Base-by-base conservation (phyloP, 2,329 filamentous ascomycete species). In the Elsinoe fawcettii region DNA sequence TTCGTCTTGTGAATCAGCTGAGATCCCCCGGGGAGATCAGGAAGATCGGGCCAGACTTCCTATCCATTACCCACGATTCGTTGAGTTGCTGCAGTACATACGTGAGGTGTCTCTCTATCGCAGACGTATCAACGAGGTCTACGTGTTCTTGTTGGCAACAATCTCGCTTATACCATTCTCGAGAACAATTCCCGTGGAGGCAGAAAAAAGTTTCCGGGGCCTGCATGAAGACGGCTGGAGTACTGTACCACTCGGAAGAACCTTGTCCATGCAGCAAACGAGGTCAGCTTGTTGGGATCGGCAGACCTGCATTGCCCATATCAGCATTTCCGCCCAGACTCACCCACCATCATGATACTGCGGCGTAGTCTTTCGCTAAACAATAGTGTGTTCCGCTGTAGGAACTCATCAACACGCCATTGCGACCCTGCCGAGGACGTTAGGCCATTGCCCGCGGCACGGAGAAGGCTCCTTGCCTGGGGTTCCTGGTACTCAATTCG, bases 1-100 rank as follows among this genome's bases (percentile, higher is more conserved):
- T 46, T 25, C 22, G 41, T 20, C 46, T 32, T 49, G 44, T 23
- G 44, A 49, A 49, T 49, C 44, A 49, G 25, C 44, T 30, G 18
- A 30, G 49, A 53, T 53, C 49, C 49, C 49, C 49, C 49, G 44
- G 41, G 44, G 23, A 30, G 44, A 49, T 49, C 44, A 49, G 44
- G 44, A 34, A 51, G 25, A 51, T 51, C 46, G 23, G 25, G 25
- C 46, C 46, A 51, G 46, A 51, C 46, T 16, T 32, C 1, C 46
- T 20, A 7, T n/a, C 27, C 16, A 16, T 11, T 11, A 20, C 22
- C 20, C 41, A 12, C 14, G 20, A 46, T 9, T 46, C 41, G 25
- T 25, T 25, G 22, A 25, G 41, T 6, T 46, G 23, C 16, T n/a
- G 20, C 41, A 46, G 23, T 12, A 27, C 25, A 2, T 20, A 20